Conservation (phyloP, 169 alveolate species). For the Neospora caninum region DNA sequence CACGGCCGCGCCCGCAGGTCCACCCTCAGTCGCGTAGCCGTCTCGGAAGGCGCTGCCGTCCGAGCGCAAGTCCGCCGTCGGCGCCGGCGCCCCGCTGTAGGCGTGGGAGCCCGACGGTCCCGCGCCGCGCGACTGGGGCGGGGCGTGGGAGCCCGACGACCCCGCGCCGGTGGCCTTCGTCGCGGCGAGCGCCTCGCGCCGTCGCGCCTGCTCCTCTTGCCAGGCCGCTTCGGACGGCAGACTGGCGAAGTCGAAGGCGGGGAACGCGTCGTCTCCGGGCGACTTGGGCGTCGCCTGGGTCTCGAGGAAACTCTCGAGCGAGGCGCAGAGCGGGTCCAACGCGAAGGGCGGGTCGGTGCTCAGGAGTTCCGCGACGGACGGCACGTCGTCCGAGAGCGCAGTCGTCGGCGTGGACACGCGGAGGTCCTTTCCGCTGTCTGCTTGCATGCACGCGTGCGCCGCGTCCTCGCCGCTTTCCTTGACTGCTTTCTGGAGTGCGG, state of each 20-base stretch:
- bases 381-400: not conserved
- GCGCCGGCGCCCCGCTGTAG: too few species aligned
- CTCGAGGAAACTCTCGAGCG: slow-evolving; percentile 8
- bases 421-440: not conserved
- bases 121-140: not conserved
- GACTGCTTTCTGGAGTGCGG: not conserved
- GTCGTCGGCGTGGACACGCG: not conserved
- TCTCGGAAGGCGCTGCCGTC: not conserved
- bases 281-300: not conserved
- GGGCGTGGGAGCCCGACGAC: not conserved
- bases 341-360: slow-evolving; percentile 40
- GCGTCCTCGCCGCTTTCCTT: not conserved
- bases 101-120: not conserved
- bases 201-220: not conserved
- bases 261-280: not conserved
- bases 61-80: not conserved
- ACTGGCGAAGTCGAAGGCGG: not conserved
- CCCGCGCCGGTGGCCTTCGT: not conserved
- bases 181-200: slow-evolving; percentile 20
- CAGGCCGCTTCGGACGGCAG: not conserved
- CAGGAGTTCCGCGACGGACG: slow-evolving; percentile 10
- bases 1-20: not conserved
- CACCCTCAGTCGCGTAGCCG: not conserved
- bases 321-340: not conserved
- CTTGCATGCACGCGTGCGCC: not conserved